A percentile compares a stretch with the other conserved stretches of the same genome.
Evolutionary conservation across 495 filamentous ascomycete genomes (phyloP).

Genomic region (Penicillium tannophilum): DNA sequence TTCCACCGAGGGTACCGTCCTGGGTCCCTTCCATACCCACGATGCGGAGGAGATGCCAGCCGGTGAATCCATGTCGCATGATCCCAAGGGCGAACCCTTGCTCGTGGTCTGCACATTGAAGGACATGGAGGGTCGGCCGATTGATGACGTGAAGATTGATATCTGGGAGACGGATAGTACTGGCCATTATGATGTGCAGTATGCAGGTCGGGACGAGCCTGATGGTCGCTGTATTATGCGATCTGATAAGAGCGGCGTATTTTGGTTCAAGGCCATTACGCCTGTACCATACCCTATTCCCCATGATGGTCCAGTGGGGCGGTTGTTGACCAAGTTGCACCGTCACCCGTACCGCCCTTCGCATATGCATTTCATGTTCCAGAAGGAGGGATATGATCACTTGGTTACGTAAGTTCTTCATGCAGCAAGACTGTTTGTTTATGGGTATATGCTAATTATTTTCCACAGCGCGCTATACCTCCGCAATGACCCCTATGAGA

Average conservation of each 20-base stretch:
- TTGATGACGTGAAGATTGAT: conserved; percentile 75
- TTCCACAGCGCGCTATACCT: conserved; percentile 71
- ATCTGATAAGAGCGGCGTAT: conserved; percentile 67
- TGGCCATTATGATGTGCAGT: conserved; percentile 90
- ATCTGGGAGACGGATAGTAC: conserved; percentile 93
- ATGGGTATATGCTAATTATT: background rate
- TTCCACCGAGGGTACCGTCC: conserved; percentile 83
- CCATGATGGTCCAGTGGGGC: conserved; percentile 85
- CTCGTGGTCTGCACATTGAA: conserved; percentile 76
- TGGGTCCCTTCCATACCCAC: conserved; percentile 93
- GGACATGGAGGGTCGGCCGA: conserved; percentile 67
- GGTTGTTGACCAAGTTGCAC: conserved; percentile 67
- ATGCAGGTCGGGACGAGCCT: conserved; percentile 65
- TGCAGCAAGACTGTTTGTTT: background rate
- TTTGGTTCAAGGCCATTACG: conserved; percentile 88
- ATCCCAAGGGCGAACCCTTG: conserved; percentile 59
- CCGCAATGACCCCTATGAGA: conserved; percentile 84
- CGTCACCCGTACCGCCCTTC: conserved; percentile 82
- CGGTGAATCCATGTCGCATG: conserved; percentile 72
- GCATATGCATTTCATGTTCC: conserved; percentile 96
- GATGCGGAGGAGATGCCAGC: conserved; percentile 68
- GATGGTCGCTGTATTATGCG: conserved; percentile 82
- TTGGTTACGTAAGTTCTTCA: conserved; percentile 70
- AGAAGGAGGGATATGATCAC: conserved; percentile 80
- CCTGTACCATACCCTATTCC: conserved; percentile 91